Conservation (phyloP, 2,329 filamentous ascomycete species). For the Lasiodiplodia theobromae region DNA sequence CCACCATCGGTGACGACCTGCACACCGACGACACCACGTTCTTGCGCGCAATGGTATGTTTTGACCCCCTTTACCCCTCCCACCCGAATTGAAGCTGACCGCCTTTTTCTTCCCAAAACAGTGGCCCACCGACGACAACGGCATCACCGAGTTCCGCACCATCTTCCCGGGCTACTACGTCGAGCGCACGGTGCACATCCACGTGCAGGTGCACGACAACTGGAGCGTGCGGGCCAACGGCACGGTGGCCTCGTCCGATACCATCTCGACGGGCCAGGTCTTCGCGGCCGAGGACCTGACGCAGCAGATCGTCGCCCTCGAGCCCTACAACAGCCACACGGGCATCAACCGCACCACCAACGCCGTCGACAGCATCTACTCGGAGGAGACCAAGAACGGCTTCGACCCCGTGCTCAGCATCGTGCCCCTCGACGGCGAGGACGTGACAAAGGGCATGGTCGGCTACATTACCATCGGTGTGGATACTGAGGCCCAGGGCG, state of each 20-base stretch:
- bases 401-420: constrained; percentile 37
- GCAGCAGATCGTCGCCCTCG: constrained; percentile 43
- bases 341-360: constrained; percentile 48
- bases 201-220: constrained; percentile 36
- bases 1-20: constrained; percentile 37
- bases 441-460: constrained; percentile 38
- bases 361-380: constrained; percentile 35
- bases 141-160: constrained; percentile 39
- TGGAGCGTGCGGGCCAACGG: constrained; percentile 41
- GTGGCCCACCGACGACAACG: constrained; percentile 39
- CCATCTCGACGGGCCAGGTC: constrained; percentile 44
- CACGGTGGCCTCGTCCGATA: constrained; percentile 39
- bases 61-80: neutral
- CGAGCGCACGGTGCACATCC: constrained; percentile 37
- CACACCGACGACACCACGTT: constrained; percentile 43
- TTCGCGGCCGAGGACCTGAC: constrained; percentile 42
- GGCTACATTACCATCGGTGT: constrained; percentile 49
- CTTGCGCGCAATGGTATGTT: constrained; percentile 36
- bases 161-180: constrained; percentile 38
- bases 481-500: constrained; percentile 32
- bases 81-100: neutral
- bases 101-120: neutral
- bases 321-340: constrained; percentile 45
- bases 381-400: constrained; percentile 34
- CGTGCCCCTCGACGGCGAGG: constrained; percentile 7